A percentile compares a stretch with the other conserved stretches of the same genome.
These are phyloP conservation scores for Wickerhamiella siamensis DNA, from an alignment of 805 yeast genomes.

Conservation along the genomic window DNA sequence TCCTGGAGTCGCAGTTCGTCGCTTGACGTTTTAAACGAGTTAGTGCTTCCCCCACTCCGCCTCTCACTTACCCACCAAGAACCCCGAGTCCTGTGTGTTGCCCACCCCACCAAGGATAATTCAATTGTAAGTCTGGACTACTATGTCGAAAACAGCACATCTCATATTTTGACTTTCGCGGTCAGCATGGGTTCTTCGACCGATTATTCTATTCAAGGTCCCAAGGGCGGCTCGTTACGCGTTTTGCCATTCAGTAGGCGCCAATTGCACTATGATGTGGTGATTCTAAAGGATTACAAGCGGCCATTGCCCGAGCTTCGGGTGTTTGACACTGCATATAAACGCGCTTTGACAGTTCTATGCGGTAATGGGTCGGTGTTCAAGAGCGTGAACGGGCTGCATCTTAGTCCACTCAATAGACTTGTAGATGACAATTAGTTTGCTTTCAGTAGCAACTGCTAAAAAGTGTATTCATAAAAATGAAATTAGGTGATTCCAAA, in stretches of 20 bases:
- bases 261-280: conserved; percentile 18
- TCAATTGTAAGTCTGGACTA: conserved; percentile 28
- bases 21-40: conserved; percentile 11
- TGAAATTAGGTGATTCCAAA: no score
- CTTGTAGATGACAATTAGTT: no score
- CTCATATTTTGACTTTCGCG: conserved; percentile 50
- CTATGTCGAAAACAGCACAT: conserved; percentile 61
- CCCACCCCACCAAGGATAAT: conserved; percentile 14
- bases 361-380: conserved; percentile 21
- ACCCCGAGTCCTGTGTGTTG: conserved; percentile 17
- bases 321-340: conserved; percentile 55
- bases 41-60: conserved; percentile 13
- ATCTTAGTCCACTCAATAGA: background rate
- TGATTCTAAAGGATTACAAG: conserved; percentile 18
- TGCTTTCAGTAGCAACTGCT: no score
- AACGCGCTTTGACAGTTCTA: conserved; percentile 42
- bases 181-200: conserved; percentile 31
- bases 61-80: conserved; percentile 17
- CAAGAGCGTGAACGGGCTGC: background rate
- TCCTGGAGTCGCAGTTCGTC: conserved; percentile 21
- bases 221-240: conserved; percentile 26
- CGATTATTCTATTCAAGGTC: conserved; percentile 29
- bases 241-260: conserved; percentile 50
- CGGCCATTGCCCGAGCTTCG: conserved; percentile 42
- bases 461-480: no score